These are phyloP conservation scores for Juncus effusus DNA, from an alignment of 176 grass and related monocot genomes.

Conservation along the genomic window DNA sequence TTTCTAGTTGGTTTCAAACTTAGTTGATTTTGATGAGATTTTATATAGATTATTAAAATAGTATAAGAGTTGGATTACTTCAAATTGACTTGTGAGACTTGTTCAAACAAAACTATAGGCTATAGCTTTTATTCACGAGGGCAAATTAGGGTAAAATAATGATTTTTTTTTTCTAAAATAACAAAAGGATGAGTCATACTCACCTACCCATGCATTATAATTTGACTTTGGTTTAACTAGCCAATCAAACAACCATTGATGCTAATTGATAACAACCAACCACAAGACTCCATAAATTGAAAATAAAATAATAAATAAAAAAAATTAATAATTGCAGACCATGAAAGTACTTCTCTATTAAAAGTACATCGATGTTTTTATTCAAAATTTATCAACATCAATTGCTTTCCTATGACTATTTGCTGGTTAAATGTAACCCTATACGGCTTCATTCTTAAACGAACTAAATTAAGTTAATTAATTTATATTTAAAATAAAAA, in stretches of 20 bases:
- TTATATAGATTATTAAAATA: no score
- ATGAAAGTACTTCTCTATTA: background rate
- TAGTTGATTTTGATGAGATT: no score
- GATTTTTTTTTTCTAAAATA: background rate
- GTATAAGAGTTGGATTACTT: no score
- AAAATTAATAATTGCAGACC: background rate
- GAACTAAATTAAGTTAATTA: constrained; percentile 5
- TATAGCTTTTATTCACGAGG: no score
- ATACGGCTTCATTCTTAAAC: background rate
- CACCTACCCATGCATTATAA: background rate
- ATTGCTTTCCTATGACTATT: constrained; percentile 10
- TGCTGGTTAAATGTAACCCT: background rate
- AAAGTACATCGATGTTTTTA: constrained; percentile 14
- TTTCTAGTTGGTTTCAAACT: no score
- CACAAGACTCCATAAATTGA: constrained; percentile 13
- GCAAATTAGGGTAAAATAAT: no score
- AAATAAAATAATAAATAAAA: background rate
- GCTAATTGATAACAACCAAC: background rate
- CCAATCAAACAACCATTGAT: background rate
- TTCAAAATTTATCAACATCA: constrained; percentile 18
- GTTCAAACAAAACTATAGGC: no score
- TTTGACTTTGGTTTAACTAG: background rate
- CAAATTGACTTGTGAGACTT: no score
- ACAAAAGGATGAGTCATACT: background rate
- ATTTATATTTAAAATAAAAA: background rate